Evolutionary conservation across 1,139 yeast species (phyloP).

Genomic region (Blastobotrys aristatus): DNA sequence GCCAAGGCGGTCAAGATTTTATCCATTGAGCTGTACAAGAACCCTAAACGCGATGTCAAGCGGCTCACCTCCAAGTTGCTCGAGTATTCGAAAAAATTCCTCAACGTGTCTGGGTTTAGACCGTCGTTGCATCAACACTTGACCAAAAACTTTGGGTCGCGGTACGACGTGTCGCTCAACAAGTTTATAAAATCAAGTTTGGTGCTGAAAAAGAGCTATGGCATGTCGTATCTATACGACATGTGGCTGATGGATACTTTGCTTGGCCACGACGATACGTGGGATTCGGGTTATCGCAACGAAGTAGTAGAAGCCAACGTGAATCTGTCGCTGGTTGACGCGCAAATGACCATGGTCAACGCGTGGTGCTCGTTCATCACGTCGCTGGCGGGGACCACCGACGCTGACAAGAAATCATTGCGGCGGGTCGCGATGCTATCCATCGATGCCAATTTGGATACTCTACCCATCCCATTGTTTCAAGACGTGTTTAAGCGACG

Average conservation of each 20-base stretch:
- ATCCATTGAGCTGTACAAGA: conserved; percentile 64
- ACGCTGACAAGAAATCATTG: conserved; percentile 38
- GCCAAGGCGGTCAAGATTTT: conserved; percentile 71
- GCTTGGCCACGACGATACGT: conserved; percentile 43
- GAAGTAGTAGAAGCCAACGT: conserved; percentile 57
- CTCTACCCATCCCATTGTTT: conserved; percentile 41
- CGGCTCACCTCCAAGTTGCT: conserved; percentile 2
- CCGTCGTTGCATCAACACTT: conserved; percentile 45
- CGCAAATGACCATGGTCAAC: conserved; percentile 66
- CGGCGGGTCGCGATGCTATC: conserved; percentile 43
- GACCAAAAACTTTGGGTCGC: conserved; percentile 42
- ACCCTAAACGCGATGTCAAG: conserved; percentile 16
- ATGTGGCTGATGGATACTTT: conserved; percentile 58
- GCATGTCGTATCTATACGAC: conserved; percentile 54
- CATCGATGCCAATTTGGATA: conserved; percentile 48
- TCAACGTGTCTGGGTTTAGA: conserved; percentile 40
- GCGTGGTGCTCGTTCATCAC: conserved; percentile 76
- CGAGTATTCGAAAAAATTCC: conserved; percentile 35
- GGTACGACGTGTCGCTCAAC: conserved; percentile 45
- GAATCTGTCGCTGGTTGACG: conserved; percentile 57
- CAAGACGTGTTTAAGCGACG: conserved; percentile 55
- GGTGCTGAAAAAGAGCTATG: conserved; percentile 45
- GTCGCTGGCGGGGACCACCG: conserved; percentile 46
- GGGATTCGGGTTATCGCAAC: conserved; percentile 48
- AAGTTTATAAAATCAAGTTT: conserved; percentile 40